phyloP scores from a whole-genome alignment of 495 filamentous ascomycete species.

The Talaromyces nanjingensis region DNA sequence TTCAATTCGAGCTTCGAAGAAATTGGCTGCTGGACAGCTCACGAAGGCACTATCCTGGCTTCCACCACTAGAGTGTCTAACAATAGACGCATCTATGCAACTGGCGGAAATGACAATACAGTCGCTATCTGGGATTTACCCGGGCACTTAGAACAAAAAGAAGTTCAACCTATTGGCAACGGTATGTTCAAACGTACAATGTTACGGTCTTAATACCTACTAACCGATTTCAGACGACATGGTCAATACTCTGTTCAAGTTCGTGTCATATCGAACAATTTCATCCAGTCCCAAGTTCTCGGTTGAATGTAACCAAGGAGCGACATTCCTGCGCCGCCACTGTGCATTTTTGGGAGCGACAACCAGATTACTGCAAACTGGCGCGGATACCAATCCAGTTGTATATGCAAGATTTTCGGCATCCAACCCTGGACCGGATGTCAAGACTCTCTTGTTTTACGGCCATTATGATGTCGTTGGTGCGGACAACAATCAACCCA shows the following conservation, averaged over 20 bases:
- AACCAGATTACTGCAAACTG: slow-evolving; percentile 75
- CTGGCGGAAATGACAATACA: slow-evolving; percentile 88
- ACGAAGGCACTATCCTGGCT: slow-evolving; percentile 80
- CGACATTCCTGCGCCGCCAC: slow-evolving; percentile 78
- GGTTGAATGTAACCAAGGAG: slow-evolving; percentile 87
- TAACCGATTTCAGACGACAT: slow-evolving; percentile 55
- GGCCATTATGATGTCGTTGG: slow-evolving; percentile 99
- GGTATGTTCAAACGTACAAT: slow-evolving; percentile 29
- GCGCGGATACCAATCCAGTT: slow-evolving; percentile 72
- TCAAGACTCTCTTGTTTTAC: slow-evolving; percentile 91
- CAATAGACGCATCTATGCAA: slow-evolving; percentile 71
- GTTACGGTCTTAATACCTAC: neutral
- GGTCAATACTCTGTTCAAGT: slow-evolving; percentile 71
- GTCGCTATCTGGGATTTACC: slow-evolving; percentile 83
- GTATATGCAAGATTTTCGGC: slow-evolving; percentile 83
- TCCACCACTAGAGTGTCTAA: slow-evolving; percentile 65
- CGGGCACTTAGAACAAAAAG: slow-evolving; percentile 40
- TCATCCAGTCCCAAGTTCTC: slow-evolving; percentile 76
- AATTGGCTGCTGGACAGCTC: slow-evolving; percentile 74
- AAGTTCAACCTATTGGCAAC: slow-evolving; percentile 49
- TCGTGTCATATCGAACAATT: slow-evolving; percentile 85
- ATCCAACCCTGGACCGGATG: slow-evolving; percentile 42
- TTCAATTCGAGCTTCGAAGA: slow-evolving; percentile 88
- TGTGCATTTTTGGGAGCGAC: slow-evolving; percentile 87
- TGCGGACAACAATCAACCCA: slow-evolving; percentile 66